phyloP scores from a whole-genome alignment of 2,329 filamentous ascomycete genomes.

The Penicillium palitans region DNA sequence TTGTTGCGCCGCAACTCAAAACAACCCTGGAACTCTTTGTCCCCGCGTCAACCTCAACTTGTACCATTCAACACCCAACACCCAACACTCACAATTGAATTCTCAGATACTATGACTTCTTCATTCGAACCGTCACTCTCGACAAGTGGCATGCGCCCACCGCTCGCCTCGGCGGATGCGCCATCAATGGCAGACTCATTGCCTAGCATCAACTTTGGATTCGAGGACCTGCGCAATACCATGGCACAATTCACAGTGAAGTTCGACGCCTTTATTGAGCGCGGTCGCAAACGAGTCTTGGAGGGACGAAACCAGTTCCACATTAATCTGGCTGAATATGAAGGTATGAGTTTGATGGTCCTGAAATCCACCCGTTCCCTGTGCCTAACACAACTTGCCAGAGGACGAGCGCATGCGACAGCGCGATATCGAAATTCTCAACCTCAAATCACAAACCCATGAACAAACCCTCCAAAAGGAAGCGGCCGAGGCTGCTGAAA shows the following conservation, averaged over 20 bases:
- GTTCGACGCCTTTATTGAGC: conserved; percentile 93
- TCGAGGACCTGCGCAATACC: conserved; percentile 89
- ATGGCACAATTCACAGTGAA: conserved; percentile 89
- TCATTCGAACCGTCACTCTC: conserved; percentile 61
- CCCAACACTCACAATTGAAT: neutral
- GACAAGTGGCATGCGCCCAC: conserved; percentile 54
- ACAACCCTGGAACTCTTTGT: conserved; percentile 2
- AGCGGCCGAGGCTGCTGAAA: conserved; percentile 61
- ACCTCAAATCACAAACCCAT: conserved; percentile 57
- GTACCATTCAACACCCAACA: neutral
- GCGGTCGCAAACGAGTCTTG: conserved; percentile 81
- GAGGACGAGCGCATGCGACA: conserved; percentile 91
- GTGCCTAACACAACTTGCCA: conserved; percentile 39
- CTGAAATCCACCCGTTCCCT: neutral
- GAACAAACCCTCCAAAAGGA: conserved; percentile 59
- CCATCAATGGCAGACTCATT: conserved; percentile 67
- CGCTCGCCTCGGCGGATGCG: conserved; percentile 52
- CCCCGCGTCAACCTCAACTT: conserved; percentile 5
- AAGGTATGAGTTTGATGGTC: conserved; percentile 60
- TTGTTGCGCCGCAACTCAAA: conserved; percentile 36
- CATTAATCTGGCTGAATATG: conserved; percentile 82
- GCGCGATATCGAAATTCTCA: conserved; percentile 77
- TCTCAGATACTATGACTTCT: conserved; percentile 33
- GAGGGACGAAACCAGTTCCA: conserved; percentile 94
- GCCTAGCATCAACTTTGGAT: conserved; percentile 90